phyloP scores from a whole-genome alignment of 805 yeast genomes.

The Kodamaea nitidulidarum region DNA sequence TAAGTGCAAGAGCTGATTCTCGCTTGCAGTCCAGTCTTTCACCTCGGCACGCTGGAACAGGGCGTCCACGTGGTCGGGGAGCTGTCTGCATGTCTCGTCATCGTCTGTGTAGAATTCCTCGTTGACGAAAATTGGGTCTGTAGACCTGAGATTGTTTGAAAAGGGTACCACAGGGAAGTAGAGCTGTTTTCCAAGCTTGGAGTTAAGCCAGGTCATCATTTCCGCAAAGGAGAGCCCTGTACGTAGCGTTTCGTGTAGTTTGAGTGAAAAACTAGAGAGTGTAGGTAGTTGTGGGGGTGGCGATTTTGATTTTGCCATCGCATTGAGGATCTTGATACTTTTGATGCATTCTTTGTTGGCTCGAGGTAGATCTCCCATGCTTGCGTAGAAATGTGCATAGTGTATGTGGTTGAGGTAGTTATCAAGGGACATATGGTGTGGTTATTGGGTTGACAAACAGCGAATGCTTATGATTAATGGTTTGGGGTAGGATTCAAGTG shows the following conservation, averaged over 20 bases:
- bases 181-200: slow-evolving; percentile 14
- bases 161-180: slow-evolving; percentile 22
- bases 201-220: slow-evolving; percentile 26
- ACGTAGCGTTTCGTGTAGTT: slow-evolving; percentile 17
- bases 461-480: too few relatives aligned
- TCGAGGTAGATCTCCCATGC: slow-evolving; percentile 13
- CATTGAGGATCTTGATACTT: slow-evolving; percentile 24
- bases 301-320: slow-evolving; percentile 10
- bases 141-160: background rate
- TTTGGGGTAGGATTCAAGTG: too few relatives aligned
- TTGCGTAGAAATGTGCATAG: slow-evolving; percentile 3
- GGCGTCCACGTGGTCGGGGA: slow-evolving; percentile 8
- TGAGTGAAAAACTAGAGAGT: slow-evolving; percentile 20
- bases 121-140: background rate
- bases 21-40: slow-evolving; percentile 6
- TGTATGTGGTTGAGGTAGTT: slow-evolving; percentile 6
- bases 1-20: slow-evolving; percentile 16
- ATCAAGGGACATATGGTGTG: background rate
- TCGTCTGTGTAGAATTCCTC: slow-evolving; percentile 1
- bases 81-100: slow-evolving; percentile 1
- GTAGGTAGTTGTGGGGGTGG: background rate
- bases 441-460: too few relatives aligned
- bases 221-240: slow-evolving; percentile 10
- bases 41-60: slow-evolving; percentile 1
- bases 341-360: slow-evolving; percentile 20